Percentiles rank a stretch among this genome's conserved stretches.
Evolutionary conservation across 2,329 filamentous ascomycete species (phyloP).

Genomic region (Pyricularia sp.): DNA sequence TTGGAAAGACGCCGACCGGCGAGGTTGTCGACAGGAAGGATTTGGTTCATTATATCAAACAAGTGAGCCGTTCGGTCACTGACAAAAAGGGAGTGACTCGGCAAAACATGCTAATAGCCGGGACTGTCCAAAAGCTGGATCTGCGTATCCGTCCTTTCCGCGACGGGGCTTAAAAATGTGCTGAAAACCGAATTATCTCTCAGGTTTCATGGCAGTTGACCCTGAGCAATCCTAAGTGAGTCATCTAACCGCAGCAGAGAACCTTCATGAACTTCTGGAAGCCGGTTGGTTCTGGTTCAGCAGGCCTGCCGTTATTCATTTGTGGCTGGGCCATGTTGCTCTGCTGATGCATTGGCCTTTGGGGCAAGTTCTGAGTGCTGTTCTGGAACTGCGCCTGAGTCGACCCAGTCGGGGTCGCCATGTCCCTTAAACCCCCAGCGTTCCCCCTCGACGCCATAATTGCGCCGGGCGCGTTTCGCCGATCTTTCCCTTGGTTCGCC

Average conservation of each 20-base stretch:
- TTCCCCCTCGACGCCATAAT: slow-evolving; percentile 68
- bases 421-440: slow-evolving; percentile 64
- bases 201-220: neutral
- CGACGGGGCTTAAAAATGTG: neutral
- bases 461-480: slow-evolving; percentile 69
- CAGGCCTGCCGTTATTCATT: slow-evolving; percentile 44
- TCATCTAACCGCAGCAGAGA: slow-evolving; percentile 73
- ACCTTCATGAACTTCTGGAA: slow-evolving; percentile 90
- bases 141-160: neutral
- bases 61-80: neutral
- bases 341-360: slow-evolving; percentile 52
- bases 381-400: slow-evolving; percentile 96
- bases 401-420: slow-evolving; percentile 77
- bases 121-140: neutral
- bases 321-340: slow-evolving; percentile 51
- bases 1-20: neutral
- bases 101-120: neutral
- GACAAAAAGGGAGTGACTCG: neutral
- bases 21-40: neutral
- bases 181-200: neutral
- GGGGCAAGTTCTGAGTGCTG: slow-evolving; percentile 79
- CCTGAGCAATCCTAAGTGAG: neutral
- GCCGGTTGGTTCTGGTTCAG: slow-evolving; percentile 67
- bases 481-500: slow-evolving; percentile 63
- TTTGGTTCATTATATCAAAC: neutral